Percentiles rank a stretch among this genome's conserved stretches.
Evolutionary conservation across 345 rosid species (phyloP).

Genomic region (Aurinia saxatilis): DNA sequence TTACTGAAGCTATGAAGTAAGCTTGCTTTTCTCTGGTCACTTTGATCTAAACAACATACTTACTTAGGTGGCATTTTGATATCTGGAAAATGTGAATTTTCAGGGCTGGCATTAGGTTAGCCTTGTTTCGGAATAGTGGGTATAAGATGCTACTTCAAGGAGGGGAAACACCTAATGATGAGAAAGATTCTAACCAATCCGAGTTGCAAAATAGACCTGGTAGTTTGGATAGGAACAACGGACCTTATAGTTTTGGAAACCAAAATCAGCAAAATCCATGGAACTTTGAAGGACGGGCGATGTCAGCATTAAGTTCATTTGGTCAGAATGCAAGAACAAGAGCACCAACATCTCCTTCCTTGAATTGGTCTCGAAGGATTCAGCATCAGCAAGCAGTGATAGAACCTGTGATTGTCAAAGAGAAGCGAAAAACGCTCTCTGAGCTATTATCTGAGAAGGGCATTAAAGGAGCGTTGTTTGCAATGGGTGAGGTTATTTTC

Average conservation of each 20-base stretch:
- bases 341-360: constrained; percentile 26
- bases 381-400: constrained; percentile 57
- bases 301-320: constrained; percentile 68
- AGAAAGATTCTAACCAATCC: constrained; percentile 32
- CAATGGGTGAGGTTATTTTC: constrained; percentile 64
- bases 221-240: constrained; percentile 22
- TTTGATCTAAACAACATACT: background rate
- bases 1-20: constrained; percentile 78
- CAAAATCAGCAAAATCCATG: constrained; percentile 34
- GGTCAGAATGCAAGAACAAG: constrained; percentile 67
- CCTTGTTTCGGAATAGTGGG: constrained; percentile 61
- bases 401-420: constrained; percentile 37
- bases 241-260: constrained; percentile 26
- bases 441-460: constrained; percentile 65
- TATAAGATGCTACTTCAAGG: constrained; percentile 95
- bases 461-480: constrained; percentile 48
- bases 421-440: constrained; percentile 36
- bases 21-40: constrained; percentile 18
- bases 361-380: constrained; percentile 50
- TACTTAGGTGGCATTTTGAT: background rate
- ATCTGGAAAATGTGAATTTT: constrained; percentile 4
- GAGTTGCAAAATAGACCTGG: constrained; percentile 30
- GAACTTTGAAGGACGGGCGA: constrained; percentile 76
- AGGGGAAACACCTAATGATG: constrained; percentile 67
- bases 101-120: constrained; percentile 70